Evolutionary conservation across 2,329 filamentous ascomycete genomes (phyloP).

Genomic region (Stemphylium lycopersici): DNA sequence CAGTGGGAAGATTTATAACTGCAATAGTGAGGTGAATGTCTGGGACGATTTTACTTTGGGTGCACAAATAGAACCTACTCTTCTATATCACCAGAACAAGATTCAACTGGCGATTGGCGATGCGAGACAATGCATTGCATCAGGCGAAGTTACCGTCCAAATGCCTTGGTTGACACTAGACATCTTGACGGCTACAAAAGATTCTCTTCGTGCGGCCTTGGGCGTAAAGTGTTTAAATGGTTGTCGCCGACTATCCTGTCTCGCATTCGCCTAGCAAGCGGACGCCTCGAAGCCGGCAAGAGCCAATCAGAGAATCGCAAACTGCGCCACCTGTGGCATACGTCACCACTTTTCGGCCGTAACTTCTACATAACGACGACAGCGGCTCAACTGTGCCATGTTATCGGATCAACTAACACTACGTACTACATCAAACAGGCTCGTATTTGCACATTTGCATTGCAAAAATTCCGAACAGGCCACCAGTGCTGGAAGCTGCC

Average conservation of each 20-base stretch:
- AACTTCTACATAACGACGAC: neutral
- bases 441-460: neutral
- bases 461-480: neutral
- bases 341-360: constrained; percentile 9
- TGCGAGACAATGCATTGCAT: no score
- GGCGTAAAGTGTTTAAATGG: neutral
- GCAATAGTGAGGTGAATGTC: no score
- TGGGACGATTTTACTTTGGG: no score
- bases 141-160: no score
- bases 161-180: no score
- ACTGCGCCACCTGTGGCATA: constrained; percentile 6
- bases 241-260: neutral
- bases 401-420: neutral
- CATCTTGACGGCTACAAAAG: neutral
- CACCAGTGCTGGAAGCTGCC: neutral
- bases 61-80: no score
- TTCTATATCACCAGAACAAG: no score
- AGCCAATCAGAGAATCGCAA: constrained; percentile 3
- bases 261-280: constrained; percentile 1
- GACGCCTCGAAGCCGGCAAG: neutral
- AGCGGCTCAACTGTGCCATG: neutral
- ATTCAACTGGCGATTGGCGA: no score
- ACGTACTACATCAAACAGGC: neutral
- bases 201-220: neutral
- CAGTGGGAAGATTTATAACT: no score